Evolutionary conservation across 2,329 filamentous ascomycete species (phyloP), one percentile per base, ranked within the genome.

Genomic region (Ceratocystiopsis brevicomis): DNA sequence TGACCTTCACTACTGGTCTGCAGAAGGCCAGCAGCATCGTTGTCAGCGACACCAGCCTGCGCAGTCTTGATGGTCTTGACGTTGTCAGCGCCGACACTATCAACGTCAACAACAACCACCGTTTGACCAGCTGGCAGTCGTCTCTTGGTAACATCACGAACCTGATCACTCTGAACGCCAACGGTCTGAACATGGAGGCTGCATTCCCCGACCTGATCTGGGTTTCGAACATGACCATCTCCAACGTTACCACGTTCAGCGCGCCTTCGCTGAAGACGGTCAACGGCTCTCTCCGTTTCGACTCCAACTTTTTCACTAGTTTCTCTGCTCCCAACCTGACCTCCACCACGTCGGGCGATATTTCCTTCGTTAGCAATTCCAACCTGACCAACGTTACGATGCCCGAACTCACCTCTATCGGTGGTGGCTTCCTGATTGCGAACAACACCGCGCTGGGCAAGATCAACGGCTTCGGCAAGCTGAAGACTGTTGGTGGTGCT

Each of bases 81-180:
- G 69, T 96, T 50, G 62, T 74, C 50, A 69, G 71, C n/a, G 78
- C 85, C 44, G 70, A 73, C 45, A 69, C 66, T 51, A 73, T 98
- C 59, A 68, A 82, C 60, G 80, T 98, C 63, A 80, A 83, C 72
- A 94, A 94, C 78, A 96, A 96, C 76, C 66, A 66, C 48, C 78
- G 80, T 57, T 71, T 98, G 53, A 74, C 72, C 57, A 68, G 67
- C 48, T 82, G 92, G 66, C 73, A 74, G 57, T 82, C 86, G 61
- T 73, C 81, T 58, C 70, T 96, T 46, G 70, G 70, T 59, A 88
- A 82, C 64, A 73, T 94, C 54, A 80, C 71, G 51, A 68, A 72
- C 45, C 61, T 68, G 39, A 66, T 95, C 43, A 76, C 71, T 55
- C 76, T 98, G 57, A 74, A 77, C 53, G 77, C 79, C 67, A 98